These are phyloP conservation scores for Delonix regia DNA, from an alignment of 306 rosid genomes.

Conservation along the genomic window DNA sequence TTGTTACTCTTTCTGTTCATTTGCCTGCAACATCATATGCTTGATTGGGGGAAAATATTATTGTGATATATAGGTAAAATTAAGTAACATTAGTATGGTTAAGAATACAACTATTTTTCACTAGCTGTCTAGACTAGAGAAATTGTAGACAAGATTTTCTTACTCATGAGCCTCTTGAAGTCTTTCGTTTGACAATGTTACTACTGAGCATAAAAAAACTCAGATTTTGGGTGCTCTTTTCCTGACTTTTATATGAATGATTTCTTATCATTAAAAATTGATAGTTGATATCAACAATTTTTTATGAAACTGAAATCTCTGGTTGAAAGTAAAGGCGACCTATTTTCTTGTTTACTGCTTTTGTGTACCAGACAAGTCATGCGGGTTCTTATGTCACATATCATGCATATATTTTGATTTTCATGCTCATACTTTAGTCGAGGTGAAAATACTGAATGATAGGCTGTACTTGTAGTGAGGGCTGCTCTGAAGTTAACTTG, in stretches of 20 bases:
- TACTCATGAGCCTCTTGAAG: neutral
- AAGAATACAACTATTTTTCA: neutral
- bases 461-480: neutral
- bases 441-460: neutral
- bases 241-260: neutral
- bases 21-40: constrained; percentile 9
- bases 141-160: neutral
- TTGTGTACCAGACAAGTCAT: neutral
- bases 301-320: neutral
- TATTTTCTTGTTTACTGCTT: neutral
- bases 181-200: neutral
- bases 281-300: neutral
- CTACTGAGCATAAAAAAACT: neutral
- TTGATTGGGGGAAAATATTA: neutral
- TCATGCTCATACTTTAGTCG: neutral
- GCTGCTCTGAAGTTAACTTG: neutral
- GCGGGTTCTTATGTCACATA: neutral
- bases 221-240: neutral
- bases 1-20: neutral
- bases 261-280: neutral
- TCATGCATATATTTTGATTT: neutral
- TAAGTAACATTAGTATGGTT: neutral
- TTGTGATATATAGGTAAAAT: neutral
- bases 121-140: neutral
- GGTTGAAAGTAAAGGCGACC: neutral